Conservation (phyloP, 2,329 filamentous ascomycete species). For the Paracorniculantispora psalliotae region DNA sequence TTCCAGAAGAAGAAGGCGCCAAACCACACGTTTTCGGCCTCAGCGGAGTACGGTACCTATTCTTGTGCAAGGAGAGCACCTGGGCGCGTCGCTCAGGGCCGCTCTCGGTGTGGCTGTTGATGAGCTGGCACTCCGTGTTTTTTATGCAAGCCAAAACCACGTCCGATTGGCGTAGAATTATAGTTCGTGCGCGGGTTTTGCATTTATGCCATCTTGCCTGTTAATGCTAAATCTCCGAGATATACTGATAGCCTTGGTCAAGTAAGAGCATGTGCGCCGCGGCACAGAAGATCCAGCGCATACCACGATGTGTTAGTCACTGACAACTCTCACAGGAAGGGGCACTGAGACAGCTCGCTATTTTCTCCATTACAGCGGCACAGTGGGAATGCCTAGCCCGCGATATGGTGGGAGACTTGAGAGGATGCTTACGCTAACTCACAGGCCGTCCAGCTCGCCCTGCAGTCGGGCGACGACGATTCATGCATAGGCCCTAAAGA, state of each 20-base stretch:
- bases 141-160: background rate
- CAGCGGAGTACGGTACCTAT: background rate
- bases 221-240: background rate
- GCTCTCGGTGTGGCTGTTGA: background rate
- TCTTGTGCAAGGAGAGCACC: background rate
- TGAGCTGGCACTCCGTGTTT: background rate
- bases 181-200: background rate
- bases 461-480: background rate
- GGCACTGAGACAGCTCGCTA: background rate
- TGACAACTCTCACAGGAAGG: background rate
- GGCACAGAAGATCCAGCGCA: background rate
- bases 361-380: background rate
- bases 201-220: background rate
- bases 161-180: background rate
- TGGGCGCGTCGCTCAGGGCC: background rate
- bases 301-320: background rate
- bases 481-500: background rate
- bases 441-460: background rate
- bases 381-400: background rate
- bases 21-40: background rate
- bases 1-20: constrained; percentile 5
- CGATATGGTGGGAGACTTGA: background rate
- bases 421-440: background rate
- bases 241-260: background rate
- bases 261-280: background rate